phyloP scores from a whole-genome alignment of 1,284 basidiomycete species.

The Wallemia mellicola region DNA sequence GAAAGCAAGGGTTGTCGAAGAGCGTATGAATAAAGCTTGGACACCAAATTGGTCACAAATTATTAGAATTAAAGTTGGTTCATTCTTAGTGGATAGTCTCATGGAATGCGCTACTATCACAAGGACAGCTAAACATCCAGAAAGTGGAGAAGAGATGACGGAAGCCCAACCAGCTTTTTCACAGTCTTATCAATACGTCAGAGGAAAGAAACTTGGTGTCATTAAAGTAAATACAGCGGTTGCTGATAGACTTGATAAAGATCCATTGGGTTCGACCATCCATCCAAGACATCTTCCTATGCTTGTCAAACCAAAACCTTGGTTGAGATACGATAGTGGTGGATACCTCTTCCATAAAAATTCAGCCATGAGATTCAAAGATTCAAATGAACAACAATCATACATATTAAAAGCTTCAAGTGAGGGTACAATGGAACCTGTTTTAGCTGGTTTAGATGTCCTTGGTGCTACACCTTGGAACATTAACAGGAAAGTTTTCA shows the following conservation, averaged over 20 bases:
- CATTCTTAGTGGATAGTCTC: constrained; percentile 49
- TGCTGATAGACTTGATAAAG: constrained; percentile 43
- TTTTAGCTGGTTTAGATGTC: constrained; percentile 68
- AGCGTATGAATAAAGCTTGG: constrained; percentile 32
- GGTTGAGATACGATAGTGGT: constrained; percentile 48
- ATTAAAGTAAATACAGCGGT: constrained; percentile 64
- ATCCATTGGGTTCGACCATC: constrained; percentile 40
- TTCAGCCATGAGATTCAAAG: constrained; percentile 70
- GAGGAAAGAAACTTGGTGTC: constrained; percentile 69
- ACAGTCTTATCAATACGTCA: constrained; percentile 74
- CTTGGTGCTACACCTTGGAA: constrained; percentile 73
- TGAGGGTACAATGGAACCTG: constrained; percentile 45
- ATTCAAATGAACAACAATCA: constrained; percentile 52
- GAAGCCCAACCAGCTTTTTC: constrained; percentile 77
- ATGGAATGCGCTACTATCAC: constrained; percentile 58
- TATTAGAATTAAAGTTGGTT: constrained; percentile 46
- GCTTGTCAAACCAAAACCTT: constrained; percentile 70
- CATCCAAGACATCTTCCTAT: constrained; percentile 88
- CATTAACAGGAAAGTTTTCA: constrained; percentile 48
- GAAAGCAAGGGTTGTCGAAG: constrained; percentile 21
- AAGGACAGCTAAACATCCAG: constrained; percentile 31
- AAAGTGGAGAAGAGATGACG: constrained; percentile 23
- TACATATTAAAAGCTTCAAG: constrained; percentile 51
- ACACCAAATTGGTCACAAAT: constrained; percentile 53
- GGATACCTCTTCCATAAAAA: constrained; percentile 52